Base-by-base conservation (phyloP, 2,329 filamentous ascomycete genomes). In the Phialophora chinensis region DNA sequence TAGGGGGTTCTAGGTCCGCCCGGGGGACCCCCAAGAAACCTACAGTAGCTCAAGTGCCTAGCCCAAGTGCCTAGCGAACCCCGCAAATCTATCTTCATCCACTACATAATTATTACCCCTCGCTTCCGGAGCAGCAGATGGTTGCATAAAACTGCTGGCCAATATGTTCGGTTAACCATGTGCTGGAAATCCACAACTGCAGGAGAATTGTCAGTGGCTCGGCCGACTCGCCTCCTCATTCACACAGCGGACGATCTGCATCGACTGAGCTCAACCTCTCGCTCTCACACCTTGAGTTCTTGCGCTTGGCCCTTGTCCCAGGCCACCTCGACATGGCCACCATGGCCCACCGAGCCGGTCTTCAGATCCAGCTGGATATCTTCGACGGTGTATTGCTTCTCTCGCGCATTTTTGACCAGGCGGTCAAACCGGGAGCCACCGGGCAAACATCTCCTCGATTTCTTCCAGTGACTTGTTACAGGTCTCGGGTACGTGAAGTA, bases 401-500 rank as follows among this genome's bases (percentile, higher is more conserved):
- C 73, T 3, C 72, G 65, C 8, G 72, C 74, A 31, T 76, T 66
- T 54, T 75, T 71, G 54, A 77, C 73, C 25, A 72, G 66, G 12
- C 52, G 68, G 67, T 77, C 74, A 63, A 77, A 2, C n/a, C 17
- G 17, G 10, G 10, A 76, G 29, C 7, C 29, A 31, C 7, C 29
- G 29, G 4, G 27, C 27, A 29, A 29, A 29, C 27, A 29, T 29
- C 2, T 29, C 27, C 27, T 29, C 27, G 27, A 29, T 29, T 29
- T 29, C 27, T 29, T 29, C 27, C 2, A 29, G 27, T 29, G 27
- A 29, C 44, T 77, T 77, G 59, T 75, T 75, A 50, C 75, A 77
- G 11, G 77, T 79, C 27, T 79, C 77, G 1, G 77, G 4, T 75
- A 76, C 5, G 78, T 79, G 61, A 83, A 76, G 70, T 74, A 84